Percentiles rank a stretch among this genome's conserved stretches.
These are phyloP conservation scores for Candida germanica DNA, from an alignment of 805 yeast genomes.

Conservation along the genomic window DNA sequence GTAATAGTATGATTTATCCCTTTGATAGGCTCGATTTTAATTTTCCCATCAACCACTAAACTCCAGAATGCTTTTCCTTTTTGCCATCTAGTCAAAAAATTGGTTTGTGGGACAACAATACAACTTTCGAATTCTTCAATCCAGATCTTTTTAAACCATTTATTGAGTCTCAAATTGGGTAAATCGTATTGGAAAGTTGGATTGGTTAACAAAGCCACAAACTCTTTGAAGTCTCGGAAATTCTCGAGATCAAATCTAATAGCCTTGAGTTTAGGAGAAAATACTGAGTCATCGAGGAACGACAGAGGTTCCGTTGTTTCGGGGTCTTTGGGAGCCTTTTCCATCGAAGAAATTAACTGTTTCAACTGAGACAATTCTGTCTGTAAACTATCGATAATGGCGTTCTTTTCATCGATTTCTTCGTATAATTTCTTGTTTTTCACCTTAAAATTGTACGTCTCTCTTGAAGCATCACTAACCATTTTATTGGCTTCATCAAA, in stretches of 20 bases:
- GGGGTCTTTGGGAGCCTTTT: constrained; percentile 21
- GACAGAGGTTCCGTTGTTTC: constrained; percentile 11
- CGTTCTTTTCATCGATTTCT: constrained; percentile 64
- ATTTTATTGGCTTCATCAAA: constrained; percentile 82
- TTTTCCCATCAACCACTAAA: constrained; percentile 74
- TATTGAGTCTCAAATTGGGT: constrained; percentile 45
- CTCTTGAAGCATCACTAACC: constrained; percentile 76
- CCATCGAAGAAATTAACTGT: constrained; percentile 53
- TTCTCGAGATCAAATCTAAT: constrained; percentile 44
- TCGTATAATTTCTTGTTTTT: constrained; percentile 54
- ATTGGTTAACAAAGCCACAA: constrained; percentile 30
- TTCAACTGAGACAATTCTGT: constrained; percentile 69
- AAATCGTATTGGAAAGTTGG: constrained; percentile 37
- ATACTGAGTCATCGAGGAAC: constrained; percentile 21
- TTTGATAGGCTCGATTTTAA: constrained; percentile 80
- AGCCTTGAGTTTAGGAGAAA: constrained; percentile 33
- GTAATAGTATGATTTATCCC: constrained; percentile 73
- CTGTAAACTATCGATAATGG: constrained; percentile 59
- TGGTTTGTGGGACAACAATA: constrained; percentile 33
- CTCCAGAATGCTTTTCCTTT: constrained; percentile 52
- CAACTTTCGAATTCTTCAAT: constrained; percentile 70
- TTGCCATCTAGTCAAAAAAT: constrained; percentile 40
- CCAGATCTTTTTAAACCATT: constrained; percentile 62
- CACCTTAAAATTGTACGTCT: constrained; percentile 55
- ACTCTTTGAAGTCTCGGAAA: constrained; percentile 45